Evolutionary conservation across 495 filamentous ascomycete genomes (phyloP).

Genomic region (Aspergillus egyptiacus): DNA sequence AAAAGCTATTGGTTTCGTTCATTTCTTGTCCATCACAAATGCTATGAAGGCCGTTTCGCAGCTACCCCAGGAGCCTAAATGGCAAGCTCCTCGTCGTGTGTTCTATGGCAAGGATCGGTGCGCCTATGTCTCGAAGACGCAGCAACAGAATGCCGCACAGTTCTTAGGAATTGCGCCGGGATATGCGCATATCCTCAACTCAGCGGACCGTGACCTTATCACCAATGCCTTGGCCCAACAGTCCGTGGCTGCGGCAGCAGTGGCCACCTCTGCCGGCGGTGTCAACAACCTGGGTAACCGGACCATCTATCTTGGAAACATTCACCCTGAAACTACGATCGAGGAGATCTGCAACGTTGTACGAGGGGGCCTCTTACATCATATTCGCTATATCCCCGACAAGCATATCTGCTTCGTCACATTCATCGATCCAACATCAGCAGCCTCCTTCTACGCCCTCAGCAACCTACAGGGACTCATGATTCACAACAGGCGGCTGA

Average conservation of each 20-base stretch:
- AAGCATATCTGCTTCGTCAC: constrained; percentile 99
- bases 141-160: constrained; percentile 98
- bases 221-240: constrained; percentile 94
- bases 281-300: constrained; percentile 96
- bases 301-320: constrained; percentile 97
- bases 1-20: constrained; percentile 97
- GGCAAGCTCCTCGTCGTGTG: constrained; percentile 90
- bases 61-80: constrained; percentile 91
- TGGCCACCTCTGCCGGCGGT: constrained; percentile 91
- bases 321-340: constrained; percentile 96
- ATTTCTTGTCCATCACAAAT: constrained; percentile 95
- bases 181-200: constrained; percentile 92
- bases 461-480: constrained; percentile 96
- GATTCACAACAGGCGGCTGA: constrained; percentile 96
- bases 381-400: constrained; percentile 98
- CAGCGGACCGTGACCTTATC: constrained; percentile 90
- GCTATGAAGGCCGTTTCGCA: constrained; percentile 98
- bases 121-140: constrained; percentile 98
- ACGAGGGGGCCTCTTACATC: constrained; percentile 85
- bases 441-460: constrained; percentile 94
- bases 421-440: constrained; percentile 97
- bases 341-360: constrained; percentile 99
- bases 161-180: constrained; percentile 97
- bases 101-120: constrained; percentile 99
- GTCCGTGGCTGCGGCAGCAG: constrained; percentile 92